Percentiles rank a stretch among this genome's conserved stretches.
Evolutionary conservation across 129 eudicot genomes (phyloP).

Genomic region (Pulicaria dysenterica): DNA sequence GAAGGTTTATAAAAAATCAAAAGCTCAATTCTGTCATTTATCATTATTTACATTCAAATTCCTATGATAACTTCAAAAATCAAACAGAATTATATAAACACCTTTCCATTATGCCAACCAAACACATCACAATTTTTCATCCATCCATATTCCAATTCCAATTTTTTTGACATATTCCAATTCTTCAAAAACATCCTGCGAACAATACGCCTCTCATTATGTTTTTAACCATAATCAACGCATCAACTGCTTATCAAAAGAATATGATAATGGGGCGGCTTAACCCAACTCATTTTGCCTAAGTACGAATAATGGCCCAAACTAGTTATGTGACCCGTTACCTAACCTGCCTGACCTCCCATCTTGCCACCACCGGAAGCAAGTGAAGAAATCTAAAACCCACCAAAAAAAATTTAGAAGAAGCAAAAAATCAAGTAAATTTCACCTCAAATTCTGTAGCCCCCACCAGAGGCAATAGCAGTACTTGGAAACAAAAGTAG

Average conservation of each 20-base stretch:
- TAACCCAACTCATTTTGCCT: background rate
- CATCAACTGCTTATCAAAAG: background rate
- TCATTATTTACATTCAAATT: too few relatives aligned
- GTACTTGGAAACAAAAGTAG: constrained; percentile 69
- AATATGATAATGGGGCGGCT: background rate
- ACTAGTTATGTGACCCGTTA: background rate
- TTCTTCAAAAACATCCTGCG: too few relatives aligned
- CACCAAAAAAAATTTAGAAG: too few relatives aligned
- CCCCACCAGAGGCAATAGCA: constrained; percentile 99
- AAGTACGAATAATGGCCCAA: background rate
- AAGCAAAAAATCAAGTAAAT: background rate
- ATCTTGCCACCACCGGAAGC: background rate
- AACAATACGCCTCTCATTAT: too few relatives aligned
- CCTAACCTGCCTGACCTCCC: background rate
- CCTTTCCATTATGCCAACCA: too few relatives aligned
- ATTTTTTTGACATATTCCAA: too few relatives aligned
- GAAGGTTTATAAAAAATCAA: too few relatives aligned
- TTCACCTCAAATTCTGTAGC: constrained; percentile 87
- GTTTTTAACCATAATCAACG: background rate
- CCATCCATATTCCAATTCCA: too few relatives aligned
- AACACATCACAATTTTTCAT: too few relatives aligned
- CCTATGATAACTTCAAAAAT: too few relatives aligned
- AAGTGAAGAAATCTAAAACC: background rate
- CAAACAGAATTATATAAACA: too few relatives aligned
- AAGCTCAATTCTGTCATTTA: too few relatives aligned